These are phyloP conservation scores for Acacia confusa DNA, from an alignment of 306 rosid species.

Conservation along the genomic window DNA sequence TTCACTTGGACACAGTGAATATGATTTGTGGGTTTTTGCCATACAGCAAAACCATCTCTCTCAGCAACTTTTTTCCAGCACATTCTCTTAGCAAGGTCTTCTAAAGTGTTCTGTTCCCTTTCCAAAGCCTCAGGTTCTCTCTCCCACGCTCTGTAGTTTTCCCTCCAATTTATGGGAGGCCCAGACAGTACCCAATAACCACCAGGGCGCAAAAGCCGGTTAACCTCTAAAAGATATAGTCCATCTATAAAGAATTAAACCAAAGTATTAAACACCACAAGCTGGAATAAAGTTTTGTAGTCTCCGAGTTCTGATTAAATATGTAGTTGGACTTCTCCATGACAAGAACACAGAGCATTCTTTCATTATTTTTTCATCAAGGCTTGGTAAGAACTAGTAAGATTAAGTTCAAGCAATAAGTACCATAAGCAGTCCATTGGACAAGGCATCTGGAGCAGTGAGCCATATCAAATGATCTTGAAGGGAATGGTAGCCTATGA, in stretches of 20 bases:
- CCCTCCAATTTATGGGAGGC: conserved; percentile 67
- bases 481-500: conserved; percentile 56
- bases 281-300: not conserved
- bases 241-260: conserved; percentile 44
- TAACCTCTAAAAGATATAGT: conserved; percentile 52
- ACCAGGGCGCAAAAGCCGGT: conserved; percentile 56
- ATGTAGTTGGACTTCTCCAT: not conserved
- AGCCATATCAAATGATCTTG: conserved; percentile 61
- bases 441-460: conserved; percentile 73
- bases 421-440: conserved; percentile 59
- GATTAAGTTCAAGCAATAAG: conserved; percentile 20
- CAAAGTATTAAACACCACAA: conserved; percentile 15
- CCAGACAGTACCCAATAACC: conserved; percentile 72
- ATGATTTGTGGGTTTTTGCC: conserved; percentile 50
- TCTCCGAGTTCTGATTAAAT: not conserved
- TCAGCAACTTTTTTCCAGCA: conserved; percentile 66
- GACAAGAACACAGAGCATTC: not conserved
- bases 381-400: not conserved
- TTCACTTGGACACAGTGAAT: conserved; percentile 37
- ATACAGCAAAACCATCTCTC: conserved; percentile 42
- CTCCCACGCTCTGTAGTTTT: conserved; percentile 45
- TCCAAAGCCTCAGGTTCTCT: conserved; percentile 40
- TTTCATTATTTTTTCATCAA: not conserved
- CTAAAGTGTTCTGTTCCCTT: conserved; percentile 43
- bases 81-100: conserved; percentile 49